These are phyloP conservation scores for Cyberlindnera samutprakarnensis DNA, from an alignment of 805 yeast species.

Conservation along the genomic window DNA sequence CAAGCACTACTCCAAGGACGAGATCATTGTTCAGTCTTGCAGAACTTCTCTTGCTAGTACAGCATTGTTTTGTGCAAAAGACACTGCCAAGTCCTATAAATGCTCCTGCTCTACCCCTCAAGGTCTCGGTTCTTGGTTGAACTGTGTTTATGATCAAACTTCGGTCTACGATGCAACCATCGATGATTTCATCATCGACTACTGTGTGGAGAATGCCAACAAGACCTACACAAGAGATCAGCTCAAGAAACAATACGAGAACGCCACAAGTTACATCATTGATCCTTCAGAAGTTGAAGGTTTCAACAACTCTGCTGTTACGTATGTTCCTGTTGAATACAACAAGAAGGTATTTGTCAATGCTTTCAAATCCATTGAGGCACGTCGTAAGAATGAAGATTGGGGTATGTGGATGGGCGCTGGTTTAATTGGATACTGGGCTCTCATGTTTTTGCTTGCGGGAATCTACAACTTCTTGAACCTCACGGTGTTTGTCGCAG, in stretches of 20 bases:
- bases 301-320: slow-evolving; percentile 27
- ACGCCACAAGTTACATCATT: slow-evolving; percentile 37
- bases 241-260: slow-evolving; percentile 30
- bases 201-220: slow-evolving; percentile 18
- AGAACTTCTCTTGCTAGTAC: slow-evolving; percentile 17
- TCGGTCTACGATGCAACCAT: slow-evolving; percentile 6
- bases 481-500: slow-evolving; percentile 12
- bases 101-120: slow-evolving; percentile 23
- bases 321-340: slow-evolving; percentile 30
- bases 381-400: slow-evolving; percentile 29
- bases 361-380: slow-evolving; percentile 19
- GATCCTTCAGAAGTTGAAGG: slow-evolving; percentile 25
- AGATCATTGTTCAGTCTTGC: slow-evolving; percentile 19
- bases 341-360: slow-evolving; percentile 20
- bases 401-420: slow-evolving; percentile 40
- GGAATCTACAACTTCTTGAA: slow-evolving; percentile 23
- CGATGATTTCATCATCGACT: slow-evolving; percentile 20
- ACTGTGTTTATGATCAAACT: slow-evolving; percentile 21
- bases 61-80: slow-evolving; percentile 19
- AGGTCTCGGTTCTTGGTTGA: slow-evolving; percentile 24
- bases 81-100: slow-evolving; percentile 13
- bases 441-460: slow-evolving; percentile 32
- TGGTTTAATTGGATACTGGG: slow-evolving; percentile 44
- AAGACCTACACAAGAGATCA: slow-evolving; percentile 25
- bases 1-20: slow-evolving; percentile 12